Conservation (phyloP, 192 early-diverging fungal genomes). For the Glomus cerebriforme region DNA sequence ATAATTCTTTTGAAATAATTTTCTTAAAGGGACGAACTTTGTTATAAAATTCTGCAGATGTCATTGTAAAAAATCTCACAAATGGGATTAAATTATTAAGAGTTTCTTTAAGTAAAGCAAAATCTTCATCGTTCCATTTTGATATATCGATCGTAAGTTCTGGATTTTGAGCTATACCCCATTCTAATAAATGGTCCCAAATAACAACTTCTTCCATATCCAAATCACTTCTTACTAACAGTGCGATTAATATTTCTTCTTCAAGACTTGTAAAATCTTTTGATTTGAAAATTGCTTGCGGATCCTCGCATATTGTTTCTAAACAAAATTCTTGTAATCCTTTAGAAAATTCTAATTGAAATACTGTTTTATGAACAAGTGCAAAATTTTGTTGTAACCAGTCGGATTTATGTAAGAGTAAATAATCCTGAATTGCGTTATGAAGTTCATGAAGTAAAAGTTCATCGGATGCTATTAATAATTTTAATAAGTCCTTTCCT, state of each 20-base stretch:
- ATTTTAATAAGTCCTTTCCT: constrained; percentile 17
- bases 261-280: constrained; percentile 22
- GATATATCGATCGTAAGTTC: neutral
- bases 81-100: neutral
- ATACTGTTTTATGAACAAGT: constrained; percentile 18
- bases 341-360: constrained; percentile 5
- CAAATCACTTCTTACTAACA: constrained; percentile 9
- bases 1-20: constrained; percentile 13
- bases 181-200: constrained; percentile 18
- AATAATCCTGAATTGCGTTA: constrained; percentile 11
- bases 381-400: constrained; percentile 26
- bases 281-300: constrained; percentile 15
- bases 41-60: constrained; percentile 6
- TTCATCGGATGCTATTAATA: constrained; percentile 26
- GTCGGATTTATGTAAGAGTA: neutral
- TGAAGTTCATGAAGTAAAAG: constrained; percentile 12
- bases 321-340: constrained; percentile 19
- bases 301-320: neutral
- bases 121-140: constrained; percentile 6
- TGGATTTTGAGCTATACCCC: constrained; percentile 20
- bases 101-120: neutral
- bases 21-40: constrained; percentile 11
- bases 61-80: constrained; percentile 13
- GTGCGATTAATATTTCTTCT: constrained; percentile 2
- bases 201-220: constrained; percentile 21